These are phyloP conservation scores for Salix suchowensis DNA, from an alignment of 345 rosid genomes.

Conservation along the genomic window DNA sequence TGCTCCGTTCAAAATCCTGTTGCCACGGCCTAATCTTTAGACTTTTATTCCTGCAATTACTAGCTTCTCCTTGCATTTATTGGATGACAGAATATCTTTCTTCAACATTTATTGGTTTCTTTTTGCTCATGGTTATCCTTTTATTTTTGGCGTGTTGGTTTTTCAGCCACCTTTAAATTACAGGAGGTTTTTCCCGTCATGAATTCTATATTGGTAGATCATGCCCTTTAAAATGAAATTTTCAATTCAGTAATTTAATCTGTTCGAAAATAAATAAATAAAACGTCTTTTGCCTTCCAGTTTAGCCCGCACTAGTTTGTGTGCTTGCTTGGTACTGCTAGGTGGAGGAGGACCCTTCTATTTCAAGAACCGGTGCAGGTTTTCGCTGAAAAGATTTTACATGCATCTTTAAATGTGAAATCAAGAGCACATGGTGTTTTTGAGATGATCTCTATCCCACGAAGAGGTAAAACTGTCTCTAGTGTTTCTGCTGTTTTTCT, in stretches of 20 bases:
- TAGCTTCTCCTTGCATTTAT: not conserved
- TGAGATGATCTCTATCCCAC: slow-evolving; percentile 31
- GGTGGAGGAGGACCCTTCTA: slow-evolving; percentile 36
- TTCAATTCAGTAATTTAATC: too few relatives aligned
- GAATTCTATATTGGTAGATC: too few relatives aligned
- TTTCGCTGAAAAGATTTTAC: slow-evolving; percentile 24
- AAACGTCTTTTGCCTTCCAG: too few relatives aligned
- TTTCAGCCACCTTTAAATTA: too few relatives aligned
- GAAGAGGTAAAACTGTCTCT: slow-evolving; percentile 23
- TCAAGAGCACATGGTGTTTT: slow-evolving; percentile 28
- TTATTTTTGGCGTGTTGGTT: too few relatives aligned
- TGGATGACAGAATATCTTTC: not conserved
- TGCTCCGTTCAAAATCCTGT: too few relatives aligned
- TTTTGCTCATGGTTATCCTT: too few relatives aligned
- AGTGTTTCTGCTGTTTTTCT: slow-evolving; percentile 18
- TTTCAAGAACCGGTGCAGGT: slow-evolving; percentile 13
- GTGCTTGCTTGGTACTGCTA: slow-evolving; percentile 19
- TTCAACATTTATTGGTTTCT: not conserved
- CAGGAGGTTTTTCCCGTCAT: too few relatives aligned
- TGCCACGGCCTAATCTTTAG: too few relatives aligned
- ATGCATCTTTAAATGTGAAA: slow-evolving; percentile 28
- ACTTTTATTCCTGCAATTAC: not conserved
- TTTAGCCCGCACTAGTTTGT: too few relatives aligned
- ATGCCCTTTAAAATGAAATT: too few relatives aligned
- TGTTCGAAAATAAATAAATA: too few relatives aligned